Evolutionary conservation across 768 basidiomycete species (phyloP).

Genomic region (Neoboletus brunneissimus): DNA sequence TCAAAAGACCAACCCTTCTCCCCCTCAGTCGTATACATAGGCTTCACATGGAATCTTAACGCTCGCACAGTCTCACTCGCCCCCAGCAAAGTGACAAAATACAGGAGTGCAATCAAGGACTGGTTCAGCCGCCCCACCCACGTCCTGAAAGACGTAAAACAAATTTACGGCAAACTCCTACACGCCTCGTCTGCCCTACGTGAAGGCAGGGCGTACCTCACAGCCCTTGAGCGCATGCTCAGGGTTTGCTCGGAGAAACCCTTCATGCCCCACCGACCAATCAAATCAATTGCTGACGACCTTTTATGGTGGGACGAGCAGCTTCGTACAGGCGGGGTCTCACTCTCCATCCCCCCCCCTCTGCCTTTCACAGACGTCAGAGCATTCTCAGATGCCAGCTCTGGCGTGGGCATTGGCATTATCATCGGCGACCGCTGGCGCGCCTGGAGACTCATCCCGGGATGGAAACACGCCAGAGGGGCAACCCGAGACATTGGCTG

Average conservation of each 20-base stretch:
- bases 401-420: neutral
- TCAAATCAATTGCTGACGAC: neutral
- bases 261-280: neutral
- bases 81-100: neutral
- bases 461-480: fast-evolving
- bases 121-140: neutral
- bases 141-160: neutral
- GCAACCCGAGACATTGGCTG: neutral
- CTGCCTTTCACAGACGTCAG: neutral
- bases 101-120: neutral
- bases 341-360: neutral
- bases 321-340: fast-evolving
- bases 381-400: neutral
- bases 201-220: neutral
- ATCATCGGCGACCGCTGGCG: neutral
- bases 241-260: neutral
- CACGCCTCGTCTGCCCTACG: neutral
- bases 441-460: neutral
- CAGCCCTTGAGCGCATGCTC: neutral
- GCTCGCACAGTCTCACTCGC: neutral
- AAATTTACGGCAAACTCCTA: neutral
- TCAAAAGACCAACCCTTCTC: constrained; percentile 13
- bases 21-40: constrained; percentile 4
- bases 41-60: constrained; percentile 37
- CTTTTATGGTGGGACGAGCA: neutral